Percentiles rank a stretch among this genome's conserved stretches.
phyloP scores from a whole-genome alignment of 2,329 filamentous ascomycete species.

The Clarireedia sp. region DNA sequence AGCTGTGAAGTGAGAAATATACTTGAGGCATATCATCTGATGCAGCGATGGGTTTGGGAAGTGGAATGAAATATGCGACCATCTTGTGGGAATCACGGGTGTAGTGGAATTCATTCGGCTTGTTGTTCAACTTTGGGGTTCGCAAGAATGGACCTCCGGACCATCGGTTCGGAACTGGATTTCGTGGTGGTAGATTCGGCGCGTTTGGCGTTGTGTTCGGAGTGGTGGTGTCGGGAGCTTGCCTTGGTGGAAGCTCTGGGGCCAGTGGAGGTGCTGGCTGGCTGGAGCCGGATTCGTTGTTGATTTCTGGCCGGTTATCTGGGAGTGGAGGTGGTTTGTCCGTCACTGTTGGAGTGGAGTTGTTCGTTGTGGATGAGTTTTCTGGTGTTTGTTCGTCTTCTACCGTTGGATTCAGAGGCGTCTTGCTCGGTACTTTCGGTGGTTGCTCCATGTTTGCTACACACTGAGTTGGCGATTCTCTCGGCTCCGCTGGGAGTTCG shows the following conservation, averaged over 20 bases:
- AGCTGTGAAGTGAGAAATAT: background rate
- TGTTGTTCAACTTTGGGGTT: background rate
- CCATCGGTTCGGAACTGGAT: too few species aligned
- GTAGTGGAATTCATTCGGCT: constrained; percentile 5
- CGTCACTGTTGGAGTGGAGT: too few species aligned
- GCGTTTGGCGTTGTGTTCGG: too few species aligned
- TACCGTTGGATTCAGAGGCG: background rate
- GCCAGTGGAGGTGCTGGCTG: too few species aligned
- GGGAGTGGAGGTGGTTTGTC: too few species aligned
- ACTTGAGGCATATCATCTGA: constrained; percentile 6
- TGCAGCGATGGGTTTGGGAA: constrained; percentile 9
- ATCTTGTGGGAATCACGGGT: constrained; percentile 10
- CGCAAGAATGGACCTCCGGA: too few species aligned
- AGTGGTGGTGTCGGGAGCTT: too few species aligned
- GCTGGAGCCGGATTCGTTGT: too few species aligned
- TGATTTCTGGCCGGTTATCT: too few species aligned
- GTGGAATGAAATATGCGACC: constrained; percentile 12
- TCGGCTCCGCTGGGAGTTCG: constrained; percentile 5
- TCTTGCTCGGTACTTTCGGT: background rate
- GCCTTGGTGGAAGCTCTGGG: too few species aligned
- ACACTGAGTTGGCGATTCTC: background rate
- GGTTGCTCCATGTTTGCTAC: background rate
- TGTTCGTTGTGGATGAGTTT: too few species aligned
- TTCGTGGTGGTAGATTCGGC: too few species aligned
- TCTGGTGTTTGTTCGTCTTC: background rate